phyloP scores from a whole-genome alignment of 495 filamentous ascomycete genomes.

The Aspergillus bertholletiae region DNA sequence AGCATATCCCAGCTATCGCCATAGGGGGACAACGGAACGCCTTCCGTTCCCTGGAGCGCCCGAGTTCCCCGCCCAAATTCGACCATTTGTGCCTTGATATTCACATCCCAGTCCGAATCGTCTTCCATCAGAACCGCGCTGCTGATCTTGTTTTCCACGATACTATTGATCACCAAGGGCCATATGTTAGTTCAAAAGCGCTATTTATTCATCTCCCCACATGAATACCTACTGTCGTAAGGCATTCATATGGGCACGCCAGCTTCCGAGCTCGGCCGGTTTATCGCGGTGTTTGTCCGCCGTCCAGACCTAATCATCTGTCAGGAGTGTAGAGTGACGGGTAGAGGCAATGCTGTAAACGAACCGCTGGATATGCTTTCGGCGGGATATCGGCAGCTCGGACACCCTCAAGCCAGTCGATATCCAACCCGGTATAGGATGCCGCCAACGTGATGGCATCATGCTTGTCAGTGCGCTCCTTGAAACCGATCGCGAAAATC shows the following conservation, averaged over 20 bases:
- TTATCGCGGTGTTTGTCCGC: neutral
- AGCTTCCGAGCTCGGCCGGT: conserved; percentile 10
- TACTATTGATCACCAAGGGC: conserved; percentile 10
- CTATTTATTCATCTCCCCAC: neutral
- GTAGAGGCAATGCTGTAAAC: neutral
- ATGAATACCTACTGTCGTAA: neutral
- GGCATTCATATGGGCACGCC: conserved; percentile 29
- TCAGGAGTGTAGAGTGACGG: neutral
- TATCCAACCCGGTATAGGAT: conserved; percentile 36
- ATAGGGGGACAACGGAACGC: conserved; percentile 33
- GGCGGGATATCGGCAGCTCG: conserved; percentile 34
- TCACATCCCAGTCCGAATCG: conserved; percentile 54
- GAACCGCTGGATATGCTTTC: conserved; percentile 21
- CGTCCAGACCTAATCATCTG: neutral
- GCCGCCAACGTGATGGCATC: conserved; percentile 50
- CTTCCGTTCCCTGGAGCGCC: conserved; percentile 19
- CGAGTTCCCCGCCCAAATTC: conserved; percentile 41
- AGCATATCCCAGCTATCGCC: conserved; percentile 49
- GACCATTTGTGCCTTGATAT: conserved; percentile 44
- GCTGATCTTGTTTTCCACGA: conserved; percentile 39
- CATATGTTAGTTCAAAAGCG: neutral
- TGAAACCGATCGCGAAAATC: conserved; percentile 52
- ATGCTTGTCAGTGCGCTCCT: conserved; percentile 50
- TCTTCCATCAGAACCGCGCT: conserved; percentile 53
- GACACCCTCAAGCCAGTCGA: conserved; percentile 49